Percentiles rank a stretch among this genome's conserved stretches.
These are phyloP conservation scores for Cercophora samala DNA, from an alignment of 495 filamentous ascomycete species.

Conservation along the genomic window DNA sequence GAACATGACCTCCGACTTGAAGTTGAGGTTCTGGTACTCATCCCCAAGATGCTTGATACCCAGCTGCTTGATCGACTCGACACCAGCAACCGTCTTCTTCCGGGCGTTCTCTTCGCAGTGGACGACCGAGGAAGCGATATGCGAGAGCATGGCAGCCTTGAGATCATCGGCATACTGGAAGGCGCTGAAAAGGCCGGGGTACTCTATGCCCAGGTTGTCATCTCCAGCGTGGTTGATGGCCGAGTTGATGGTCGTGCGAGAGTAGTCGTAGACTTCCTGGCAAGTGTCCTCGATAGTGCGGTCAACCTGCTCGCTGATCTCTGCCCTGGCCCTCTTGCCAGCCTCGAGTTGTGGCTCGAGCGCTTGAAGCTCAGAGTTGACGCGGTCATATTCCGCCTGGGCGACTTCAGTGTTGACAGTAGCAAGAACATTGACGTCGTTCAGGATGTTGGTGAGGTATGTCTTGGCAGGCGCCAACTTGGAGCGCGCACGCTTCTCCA, in stretches of 20 bases:
- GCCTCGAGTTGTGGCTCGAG: slow-evolving; percentile 82
- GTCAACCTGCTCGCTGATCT: slow-evolving; percentile 78
- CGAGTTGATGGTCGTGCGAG: slow-evolving; percentile 64
- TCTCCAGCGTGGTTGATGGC: slow-evolving; percentile 75
- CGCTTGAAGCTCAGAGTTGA: slow-evolving; percentile 72
- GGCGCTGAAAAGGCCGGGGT: slow-evolving; percentile 77
- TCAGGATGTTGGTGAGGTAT: slow-evolving; percentile 89
- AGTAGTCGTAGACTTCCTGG: slow-evolving; percentile 77
- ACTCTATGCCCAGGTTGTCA: slow-evolving; percentile 72
- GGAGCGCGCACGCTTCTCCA: slow-evolving; percentile 91
- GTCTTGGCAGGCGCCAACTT: slow-evolving; percentile 95
- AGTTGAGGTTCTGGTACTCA: slow-evolving; percentile 76
- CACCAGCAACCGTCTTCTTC: slow-evolving; percentile 71
- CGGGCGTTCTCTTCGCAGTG: slow-evolving; percentile 83
- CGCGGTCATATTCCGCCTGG: slow-evolving; percentile 78
- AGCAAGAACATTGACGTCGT: slow-evolving; percentile 77
- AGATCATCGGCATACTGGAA: slow-evolving; percentile 94
- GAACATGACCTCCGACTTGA: slow-evolving; percentile 92
- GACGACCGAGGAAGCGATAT: slow-evolving; percentile 73
- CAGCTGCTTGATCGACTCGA: slow-evolving; percentile 80
- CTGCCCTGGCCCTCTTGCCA: slow-evolving; percentile 74
- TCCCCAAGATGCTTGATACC: slow-evolving; percentile 85
- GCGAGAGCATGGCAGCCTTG: slow-evolving; percentile 84
- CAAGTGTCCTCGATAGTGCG: slow-evolving; percentile 79
- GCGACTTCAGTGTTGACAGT: slow-evolving; percentile 85